phyloP scores from a whole-genome alignment of 352 stramenopile genomes.

The Phytophthora crassamura region DNA sequence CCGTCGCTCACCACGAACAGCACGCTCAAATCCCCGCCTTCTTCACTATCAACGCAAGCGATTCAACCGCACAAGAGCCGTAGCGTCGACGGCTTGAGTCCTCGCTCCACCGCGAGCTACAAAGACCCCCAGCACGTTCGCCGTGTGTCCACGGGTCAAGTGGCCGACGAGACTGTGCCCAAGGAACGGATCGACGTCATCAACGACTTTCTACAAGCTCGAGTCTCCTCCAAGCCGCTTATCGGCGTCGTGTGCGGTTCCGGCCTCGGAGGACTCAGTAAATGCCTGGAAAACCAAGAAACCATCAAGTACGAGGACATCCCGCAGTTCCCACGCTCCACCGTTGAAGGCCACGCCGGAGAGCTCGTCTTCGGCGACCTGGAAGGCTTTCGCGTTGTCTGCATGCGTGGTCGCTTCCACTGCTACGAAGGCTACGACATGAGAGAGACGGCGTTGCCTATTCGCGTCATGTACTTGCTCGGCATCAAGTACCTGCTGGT shows the following conservation, averaged over 20 bases:
- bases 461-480: slow-evolving; percentile 94
- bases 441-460: slow-evolving; percentile 91
- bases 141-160: slow-evolving; percentile 49
- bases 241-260: slow-evolving; percentile 94
- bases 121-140: slow-evolving; percentile 21
- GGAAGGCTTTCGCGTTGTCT: slow-evolving; percentile 79
- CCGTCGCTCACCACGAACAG: slow-evolving; percentile 16
- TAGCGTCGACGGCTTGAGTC: slow-evolving; percentile 31
- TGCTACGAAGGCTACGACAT: slow-evolving; percentile 96
- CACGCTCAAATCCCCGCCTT: slow-evolving; percentile 15
- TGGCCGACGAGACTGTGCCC: slow-evolving; percentile 58
- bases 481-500: slow-evolving; percentile 94
- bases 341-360: slow-evolving; percentile 91
- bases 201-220: slow-evolving; percentile 56
- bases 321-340: slow-evolving; percentile 91
- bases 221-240: slow-evolving; percentile 48
- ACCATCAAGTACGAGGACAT: slow-evolving; percentile 93
- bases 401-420: slow-evolving; percentile 96
- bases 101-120: neutral
- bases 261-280: slow-evolving; percentile 92
- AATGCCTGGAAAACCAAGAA: slow-evolving; percentile 83
- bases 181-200: slow-evolving; percentile 78
- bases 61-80: slow-evolving; percentile 32
- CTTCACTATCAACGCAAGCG: slow-evolving; percentile 3
- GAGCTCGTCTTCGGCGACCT: slow-evolving; percentile 94